Evolutionary conservation across 805 yeast species (phyloP).

Genomic region (Blastobotrys parvus): DNA sequence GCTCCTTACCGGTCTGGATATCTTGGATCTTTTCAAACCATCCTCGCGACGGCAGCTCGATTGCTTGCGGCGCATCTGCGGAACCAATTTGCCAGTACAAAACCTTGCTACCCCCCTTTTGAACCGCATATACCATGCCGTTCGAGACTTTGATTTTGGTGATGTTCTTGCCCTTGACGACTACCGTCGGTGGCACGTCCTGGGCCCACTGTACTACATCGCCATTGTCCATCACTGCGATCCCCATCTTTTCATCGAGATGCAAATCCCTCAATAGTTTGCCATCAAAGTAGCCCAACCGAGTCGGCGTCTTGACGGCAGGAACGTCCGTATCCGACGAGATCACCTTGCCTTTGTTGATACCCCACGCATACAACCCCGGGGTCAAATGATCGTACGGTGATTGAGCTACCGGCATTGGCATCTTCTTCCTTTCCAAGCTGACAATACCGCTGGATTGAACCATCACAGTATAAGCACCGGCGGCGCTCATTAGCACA

Average conservation of each 20-base stretch:
- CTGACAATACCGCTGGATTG: no score
- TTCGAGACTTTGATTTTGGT: conserved; percentile 39
- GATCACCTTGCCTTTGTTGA: conserved; percentile 35
- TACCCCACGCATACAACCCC: conserved; percentile 61
- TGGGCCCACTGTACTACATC: conserved; percentile 59
- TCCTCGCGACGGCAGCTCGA: conserved; percentile 16
- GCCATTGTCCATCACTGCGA: conserved; percentile 62
- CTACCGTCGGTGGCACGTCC: conserved; percentile 23
- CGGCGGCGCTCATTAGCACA: no score
- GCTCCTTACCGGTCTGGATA: conserved; percentile 55
- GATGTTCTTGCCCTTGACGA: conserved; percentile 43
- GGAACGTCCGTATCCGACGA: conserved; percentile 21
- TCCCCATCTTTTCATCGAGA: conserved; percentile 36
- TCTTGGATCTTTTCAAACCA: conserved; percentile 45
- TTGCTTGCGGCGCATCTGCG: not conserved
- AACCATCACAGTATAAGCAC: no score
- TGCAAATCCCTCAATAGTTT: conserved; percentile 48
- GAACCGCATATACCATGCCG: conserved; percentile 34
- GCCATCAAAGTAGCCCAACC: conserved; percentile 58
- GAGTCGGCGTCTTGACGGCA: conserved; percentile 44
- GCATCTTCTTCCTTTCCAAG: no score
- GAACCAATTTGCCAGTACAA: conserved; percentile 16
- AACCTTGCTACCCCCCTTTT: conserved; percentile 33
- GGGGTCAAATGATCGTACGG: conserved; percentile 32
- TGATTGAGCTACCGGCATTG: no score